Conservation (phyloP, 768 basidiomycete genomes). For the Trametes coccinea region DNA sequence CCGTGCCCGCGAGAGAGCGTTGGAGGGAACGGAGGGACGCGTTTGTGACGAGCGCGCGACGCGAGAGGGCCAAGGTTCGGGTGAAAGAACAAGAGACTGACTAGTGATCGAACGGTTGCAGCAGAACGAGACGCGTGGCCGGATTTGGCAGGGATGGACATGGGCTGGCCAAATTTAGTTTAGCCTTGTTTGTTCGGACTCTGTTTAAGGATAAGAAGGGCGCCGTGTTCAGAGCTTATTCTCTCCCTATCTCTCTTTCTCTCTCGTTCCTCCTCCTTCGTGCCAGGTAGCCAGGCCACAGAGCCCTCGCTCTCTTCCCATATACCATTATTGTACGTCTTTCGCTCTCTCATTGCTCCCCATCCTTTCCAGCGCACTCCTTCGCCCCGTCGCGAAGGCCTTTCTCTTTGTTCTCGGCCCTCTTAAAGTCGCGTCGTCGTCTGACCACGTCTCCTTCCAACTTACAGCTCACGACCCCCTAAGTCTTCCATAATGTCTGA, state of each 20-base stretch:
- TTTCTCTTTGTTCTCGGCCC: conserved; percentile 10
- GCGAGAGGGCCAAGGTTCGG: conserved; percentile 10
- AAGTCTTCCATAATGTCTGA: conserved; percentile 77
- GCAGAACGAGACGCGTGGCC: conserved; percentile 23
- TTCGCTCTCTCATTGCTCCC: conserved; percentile 12
- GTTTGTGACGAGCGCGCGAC: neutral
- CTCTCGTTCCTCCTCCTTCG: conserved; percentile 35
- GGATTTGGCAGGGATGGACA: conserved; percentile 18
- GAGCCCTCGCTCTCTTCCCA: conserved; percentile 59
- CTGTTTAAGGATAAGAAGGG: conserved; percentile 39
- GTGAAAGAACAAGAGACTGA: conserved; percentile 4
- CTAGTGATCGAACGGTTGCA: conserved; percentile 20
- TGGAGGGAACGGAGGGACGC: neutral
- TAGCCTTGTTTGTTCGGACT: conserved; percentile 38
- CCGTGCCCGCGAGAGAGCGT: neutral
- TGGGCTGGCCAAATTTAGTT: conserved; percentile 34
- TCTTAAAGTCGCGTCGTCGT: conserved; percentile 21
- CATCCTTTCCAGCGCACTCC: conserved; percentile 9
- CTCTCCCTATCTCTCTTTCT: conserved; percentile 36
- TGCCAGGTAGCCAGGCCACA: conserved; percentile 34
- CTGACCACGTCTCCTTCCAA: conserved; percentile 22
- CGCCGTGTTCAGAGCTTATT: conserved; percentile 31
- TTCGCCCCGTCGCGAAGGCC: neutral
- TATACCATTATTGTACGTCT: conserved; percentile 51
- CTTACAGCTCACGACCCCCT: conserved; percentile 54